Percentiles rank a stretch among this genome's conserved stretches.
These are phyloP conservation scores for Flaveria robusta DNA, from an alignment of 129 eudicot genomes.

Conservation along the genomic window DNA sequence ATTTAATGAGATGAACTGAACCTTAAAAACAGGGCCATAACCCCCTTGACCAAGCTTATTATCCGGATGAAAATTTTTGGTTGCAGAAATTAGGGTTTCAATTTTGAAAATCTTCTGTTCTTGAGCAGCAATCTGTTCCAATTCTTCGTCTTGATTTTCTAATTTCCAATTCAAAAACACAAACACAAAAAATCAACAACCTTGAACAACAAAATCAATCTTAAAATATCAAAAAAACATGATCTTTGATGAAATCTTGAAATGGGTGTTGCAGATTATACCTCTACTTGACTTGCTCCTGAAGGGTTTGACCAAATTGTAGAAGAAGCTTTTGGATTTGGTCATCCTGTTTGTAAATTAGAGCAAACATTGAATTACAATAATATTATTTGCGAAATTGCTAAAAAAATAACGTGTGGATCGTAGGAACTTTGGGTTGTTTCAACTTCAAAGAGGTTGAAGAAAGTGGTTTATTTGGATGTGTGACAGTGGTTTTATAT, in stretches of 20 bases:
- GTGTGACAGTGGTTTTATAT: background rate
- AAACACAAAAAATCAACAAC: constrained; percentile 11
- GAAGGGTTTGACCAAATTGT: constrained; percentile 46
- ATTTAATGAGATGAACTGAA: constrained; percentile 10
- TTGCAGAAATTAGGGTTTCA: constrained; percentile 61
- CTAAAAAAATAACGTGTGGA: background rate
- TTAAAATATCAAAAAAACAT: background rate
- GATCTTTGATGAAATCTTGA: constrained; percentile 25
- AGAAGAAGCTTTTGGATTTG: constrained; percentile 51
- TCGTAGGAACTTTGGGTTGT: background rate
- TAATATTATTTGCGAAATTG: background rate
- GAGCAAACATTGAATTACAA: constrained; percentile 16
- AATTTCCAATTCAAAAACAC: constrained; percentile 7
- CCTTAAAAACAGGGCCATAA: constrained; percentile 85
- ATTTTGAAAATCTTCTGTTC: constrained; percentile 60
- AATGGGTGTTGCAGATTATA: constrained; percentile 16
- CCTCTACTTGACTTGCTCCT: constrained; percentile 50
- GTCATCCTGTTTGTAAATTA: constrained; percentile 42
- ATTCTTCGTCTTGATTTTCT: constrained; percentile 50
- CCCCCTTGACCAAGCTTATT: constrained; percentile 90
- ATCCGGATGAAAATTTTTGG: constrained; percentile 54
- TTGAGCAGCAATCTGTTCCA: constrained; percentile 69
- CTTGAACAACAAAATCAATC: constrained; percentile 17
- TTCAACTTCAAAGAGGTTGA: background rate
- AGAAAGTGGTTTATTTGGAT: background rate